phyloP scores from a whole-genome alignment of 2,329 filamentous ascomycete genomes.

The Beauveria sp. region DNA sequence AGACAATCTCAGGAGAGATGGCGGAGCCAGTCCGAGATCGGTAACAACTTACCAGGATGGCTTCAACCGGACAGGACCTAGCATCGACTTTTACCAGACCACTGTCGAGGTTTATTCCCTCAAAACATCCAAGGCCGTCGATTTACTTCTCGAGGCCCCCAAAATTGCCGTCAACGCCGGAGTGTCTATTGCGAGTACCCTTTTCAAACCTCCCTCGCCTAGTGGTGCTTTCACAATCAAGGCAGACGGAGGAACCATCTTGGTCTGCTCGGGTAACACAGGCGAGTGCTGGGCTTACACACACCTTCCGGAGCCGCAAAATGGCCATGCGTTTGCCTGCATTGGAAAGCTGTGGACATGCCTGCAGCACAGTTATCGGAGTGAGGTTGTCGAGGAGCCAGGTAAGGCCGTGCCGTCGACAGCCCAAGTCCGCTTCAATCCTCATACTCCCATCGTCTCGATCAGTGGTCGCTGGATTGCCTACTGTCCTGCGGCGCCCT shows the following conservation, averaged over 20 bases:
- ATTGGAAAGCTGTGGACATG: conserved; percentile 90
- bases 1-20: conserved; percentile 34
- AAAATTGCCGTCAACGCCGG: conserved; percentile 49
- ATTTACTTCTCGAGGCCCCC: conserved; percentile 66
- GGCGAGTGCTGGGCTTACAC: conserved; percentile 80
- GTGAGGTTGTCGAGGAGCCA: conserved; percentile 39
- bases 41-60: conserved; percentile 31
- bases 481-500: conserved; percentile 65
- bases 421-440: conserved; percentile 32
- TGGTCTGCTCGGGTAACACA: conserved; percentile 71
- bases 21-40: conserved; percentile 33
- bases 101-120: conserved; percentile 85
- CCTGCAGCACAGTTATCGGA: conserved; percentile 54
- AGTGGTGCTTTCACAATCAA: conserved; percentile 67
- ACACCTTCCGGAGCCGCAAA: conserved; percentile 37
- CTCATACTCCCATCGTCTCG: conserved; percentile 59
- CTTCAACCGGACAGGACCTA: conserved; percentile 25
- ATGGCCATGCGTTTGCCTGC: conserved; percentile 50
- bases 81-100: conserved; percentile 67
- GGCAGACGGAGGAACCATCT: conserved; percentile 63
- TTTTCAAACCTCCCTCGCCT: conserved; percentile 62
- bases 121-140: conserved; percentile 61
- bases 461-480: conserved; percentile 70
- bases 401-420: conserved; percentile 31
- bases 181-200: conserved; percentile 49